Evolutionary conservation across 2,329 filamentous ascomycete genomes (phyloP).

Genomic region (Fusarium sp.): DNA sequence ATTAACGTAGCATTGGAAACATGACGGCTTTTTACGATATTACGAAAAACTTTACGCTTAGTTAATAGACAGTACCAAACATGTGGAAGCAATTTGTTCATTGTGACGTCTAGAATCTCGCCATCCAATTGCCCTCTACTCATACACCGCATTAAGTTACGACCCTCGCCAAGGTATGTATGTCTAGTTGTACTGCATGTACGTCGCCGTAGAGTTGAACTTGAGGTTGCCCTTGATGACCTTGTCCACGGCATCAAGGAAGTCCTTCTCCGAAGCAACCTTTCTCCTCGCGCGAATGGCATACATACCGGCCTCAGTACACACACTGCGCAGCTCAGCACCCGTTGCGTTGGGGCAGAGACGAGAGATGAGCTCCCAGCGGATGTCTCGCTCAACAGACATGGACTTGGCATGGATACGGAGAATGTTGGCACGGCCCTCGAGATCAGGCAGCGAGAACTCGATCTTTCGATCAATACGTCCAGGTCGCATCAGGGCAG

Average conservation of each 20-base stretch:
- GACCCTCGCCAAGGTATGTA: constrained; percentile 32
- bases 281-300: constrained; percentile 94
- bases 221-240: constrained; percentile 99
- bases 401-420: constrained; percentile 99
- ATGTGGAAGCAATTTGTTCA: constrained; percentile 34
- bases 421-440: constrained; percentile 96
- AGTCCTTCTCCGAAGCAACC: constrained; percentile 99
- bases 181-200: constrained; percentile 97
- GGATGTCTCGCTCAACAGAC: constrained; percentile 98
- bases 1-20: constrained; percentile 16
- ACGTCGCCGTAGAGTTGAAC: constrained; percentile 98
- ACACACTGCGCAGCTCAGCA: constrained; percentile 94
- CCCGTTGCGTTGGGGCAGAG: constrained; percentile 97
- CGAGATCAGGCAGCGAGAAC: constrained; percentile 95
- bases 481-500: constrained; percentile 95
- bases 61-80: not conserved
- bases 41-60: not conserved
- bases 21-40: not conserved
- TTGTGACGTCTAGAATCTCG: constrained; percentile 40
- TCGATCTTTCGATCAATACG: constrained; percentile 99
- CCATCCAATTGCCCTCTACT: constrained; percentile 44
- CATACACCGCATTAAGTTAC: constrained; percentile 49
- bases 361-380: constrained; percentile 98
- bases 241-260: constrained; percentile 97
- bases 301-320: constrained; percentile 98